Conservation (phyloP, 2,329 filamentous ascomycete genomes). For the Rhinocladiella similis region DNA sequence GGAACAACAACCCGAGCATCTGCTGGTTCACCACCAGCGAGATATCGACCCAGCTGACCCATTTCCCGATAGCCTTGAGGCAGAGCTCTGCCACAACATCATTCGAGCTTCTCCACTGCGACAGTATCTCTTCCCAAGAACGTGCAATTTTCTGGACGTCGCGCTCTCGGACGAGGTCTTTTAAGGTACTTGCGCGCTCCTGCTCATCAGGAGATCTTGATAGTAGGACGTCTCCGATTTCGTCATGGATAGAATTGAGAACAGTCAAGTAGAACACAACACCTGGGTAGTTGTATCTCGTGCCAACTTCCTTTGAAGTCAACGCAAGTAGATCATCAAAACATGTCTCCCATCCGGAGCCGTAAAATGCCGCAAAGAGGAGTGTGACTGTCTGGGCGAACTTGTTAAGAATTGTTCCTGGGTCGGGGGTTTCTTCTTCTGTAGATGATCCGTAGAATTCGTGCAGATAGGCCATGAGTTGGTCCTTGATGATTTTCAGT, state of each 20-base stretch:
- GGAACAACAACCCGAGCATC: conserved; percentile 81
- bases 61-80: conserved; percentile 88
- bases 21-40: conserved; percentile 85
- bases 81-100: conserved; percentile 81
- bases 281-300: conserved; percentile 69
- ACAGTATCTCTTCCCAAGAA: conserved; percentile 89
- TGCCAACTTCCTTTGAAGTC: conserved; percentile 63
- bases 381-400: conserved; percentile 93
- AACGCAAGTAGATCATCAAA: conserved; percentile 85
- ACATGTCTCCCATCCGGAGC: conserved; percentile 82
- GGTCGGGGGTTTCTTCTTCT: conserved; percentile 62
- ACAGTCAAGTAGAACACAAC: conserved; percentile 87
- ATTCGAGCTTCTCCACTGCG: conserved; percentile 70
- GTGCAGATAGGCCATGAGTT: conserved; percentile 76
- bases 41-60: conserved; percentile 99
- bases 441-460: conserved; percentile 65
- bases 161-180: conserved; percentile 81
- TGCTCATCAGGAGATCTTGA: conserved; percentile 74
- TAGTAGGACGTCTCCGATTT: conserved; percentile 91
- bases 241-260: conserved; percentile 87
- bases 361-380: conserved; percentile 85
- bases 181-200: conserved; percentile 83
- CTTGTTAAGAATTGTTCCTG: conserved; percentile 85
- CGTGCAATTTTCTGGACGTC: conserved; percentile 85
- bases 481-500: conserved; percentile 75